Conservation (phyloP, 2,329 filamentous ascomycete species). For the Rhinocladiella similis region DNA sequence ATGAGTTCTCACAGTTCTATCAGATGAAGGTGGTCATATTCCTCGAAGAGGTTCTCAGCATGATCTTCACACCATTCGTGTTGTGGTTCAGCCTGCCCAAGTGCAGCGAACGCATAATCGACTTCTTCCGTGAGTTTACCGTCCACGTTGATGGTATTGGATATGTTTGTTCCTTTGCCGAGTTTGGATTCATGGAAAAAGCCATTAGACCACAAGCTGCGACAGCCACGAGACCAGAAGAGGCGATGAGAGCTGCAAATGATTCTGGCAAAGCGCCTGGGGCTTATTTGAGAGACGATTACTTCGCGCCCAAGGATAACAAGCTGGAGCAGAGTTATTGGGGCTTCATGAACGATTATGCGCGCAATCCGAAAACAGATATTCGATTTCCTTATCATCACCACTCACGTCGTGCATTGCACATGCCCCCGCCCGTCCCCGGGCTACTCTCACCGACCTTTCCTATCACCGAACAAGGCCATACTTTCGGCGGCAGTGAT, state of each 20-base stretch:
- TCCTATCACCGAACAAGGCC: constrained; percentile 10
- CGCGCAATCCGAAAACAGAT: constrained; percentile 69
- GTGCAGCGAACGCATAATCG: constrained; percentile 88
- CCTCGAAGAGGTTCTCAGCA: constrained; percentile 85
- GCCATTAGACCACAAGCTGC: constrained; percentile 41
- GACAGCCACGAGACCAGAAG: constrained; percentile 36
- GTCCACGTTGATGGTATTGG: constrained; percentile 95
- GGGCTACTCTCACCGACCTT: constrained; percentile 65
- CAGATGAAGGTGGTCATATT: constrained; percentile 92
- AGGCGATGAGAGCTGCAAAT: constrained; percentile 1
- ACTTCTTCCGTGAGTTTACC: constrained; percentile 98
- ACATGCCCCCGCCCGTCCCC: constrained; percentile 74
- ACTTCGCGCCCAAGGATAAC: constrained; percentile 91
- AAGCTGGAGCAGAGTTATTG: constrained; percentile 99
- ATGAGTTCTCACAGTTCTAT: constrained; percentile 86
- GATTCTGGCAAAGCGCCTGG: not conserved
- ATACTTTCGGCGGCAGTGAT: constrained; percentile 3
- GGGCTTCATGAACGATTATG: constrained; percentile 91
- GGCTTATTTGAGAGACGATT: constrained; percentile 69
- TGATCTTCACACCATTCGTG: constrained; percentile 87
- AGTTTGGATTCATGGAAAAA: constrained; percentile 93
- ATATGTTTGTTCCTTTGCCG: constrained; percentile 94
- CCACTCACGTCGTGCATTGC: constrained; percentile 60
- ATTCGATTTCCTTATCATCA: constrained; percentile 57
- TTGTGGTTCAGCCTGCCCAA: constrained; percentile 82